A percentile compares a stretch with the other conserved stretches of the same genome.
phyloP scores from a whole-genome alignment of 2,329 filamentous ascomycete genomes.

The Paecilomyces sp. region DNA sequence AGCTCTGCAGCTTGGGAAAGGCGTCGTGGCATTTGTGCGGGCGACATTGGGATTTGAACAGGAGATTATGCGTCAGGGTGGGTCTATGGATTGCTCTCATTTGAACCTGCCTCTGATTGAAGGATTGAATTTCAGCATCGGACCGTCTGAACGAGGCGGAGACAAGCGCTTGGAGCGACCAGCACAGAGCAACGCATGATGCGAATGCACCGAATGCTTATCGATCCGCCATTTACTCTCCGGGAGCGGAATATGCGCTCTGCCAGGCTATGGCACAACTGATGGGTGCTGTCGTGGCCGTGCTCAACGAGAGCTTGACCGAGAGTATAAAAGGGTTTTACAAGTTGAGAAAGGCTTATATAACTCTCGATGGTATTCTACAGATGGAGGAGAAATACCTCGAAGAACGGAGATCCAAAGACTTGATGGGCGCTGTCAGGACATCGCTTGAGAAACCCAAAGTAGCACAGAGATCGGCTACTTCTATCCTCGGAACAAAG shows the following conservation, averaged over 20 bases:
- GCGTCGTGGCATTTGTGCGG: slow-evolving; percentile 75
- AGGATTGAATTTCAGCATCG: slow-evolving; percentile 46
- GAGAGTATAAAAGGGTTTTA: slow-evolving; percentile 90
- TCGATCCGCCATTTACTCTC: slow-evolving; percentile 62
- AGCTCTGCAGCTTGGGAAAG: slow-evolving; percentile 58
- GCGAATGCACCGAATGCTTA: slow-evolving; percentile 43
- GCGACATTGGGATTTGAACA: slow-evolving; percentile 89
- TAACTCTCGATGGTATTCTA: slow-evolving; percentile 72
- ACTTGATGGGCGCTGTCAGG: slow-evolving; percentile 4
- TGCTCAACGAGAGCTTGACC: slow-evolving; percentile 86
- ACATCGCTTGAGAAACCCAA: slow-evolving; percentile 10
- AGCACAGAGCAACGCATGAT: slow-evolving; percentile 66
- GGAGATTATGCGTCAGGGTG: slow-evolving; percentile 73
- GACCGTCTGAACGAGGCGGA: slow-evolving; percentile 69
- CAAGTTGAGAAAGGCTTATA: slow-evolving; percentile 81
- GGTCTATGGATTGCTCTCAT: slow-evolving; percentile 9
- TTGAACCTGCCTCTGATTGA: slow-evolving; percentile 10
- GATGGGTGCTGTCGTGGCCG: slow-evolving; percentile 80
- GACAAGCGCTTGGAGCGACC: slow-evolving; percentile 65
- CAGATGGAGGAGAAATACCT: slow-evolving; percentile 62
- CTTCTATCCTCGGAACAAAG: neutral
- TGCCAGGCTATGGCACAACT: slow-evolving; percentile 79
- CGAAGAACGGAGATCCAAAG: slow-evolving; percentile 8
- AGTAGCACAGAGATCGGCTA: neutral
- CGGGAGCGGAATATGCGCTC: slow-evolving; percentile 80